phyloP scores from a whole-genome alignment of 495 filamentous ascomycete genomes.

The Aspergillus heteromorphus region DNA sequence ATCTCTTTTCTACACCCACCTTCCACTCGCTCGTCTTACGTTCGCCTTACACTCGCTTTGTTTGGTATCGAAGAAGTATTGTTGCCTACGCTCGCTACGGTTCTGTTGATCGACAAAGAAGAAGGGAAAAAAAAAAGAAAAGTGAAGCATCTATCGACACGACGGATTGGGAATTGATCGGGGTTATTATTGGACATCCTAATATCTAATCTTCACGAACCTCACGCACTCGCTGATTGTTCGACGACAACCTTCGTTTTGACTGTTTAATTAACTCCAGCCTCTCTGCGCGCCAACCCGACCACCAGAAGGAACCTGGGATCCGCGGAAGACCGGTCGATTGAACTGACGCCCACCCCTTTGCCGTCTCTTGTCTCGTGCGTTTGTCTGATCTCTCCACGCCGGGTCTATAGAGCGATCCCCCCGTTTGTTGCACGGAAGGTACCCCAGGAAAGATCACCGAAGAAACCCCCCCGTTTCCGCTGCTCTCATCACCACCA shows the following conservation, averaged over 20 bases:
- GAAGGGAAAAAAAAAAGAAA: constrained; percentile 12
- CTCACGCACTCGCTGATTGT: constrained; percentile 17
- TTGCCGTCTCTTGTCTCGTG: constrained; percentile 6
- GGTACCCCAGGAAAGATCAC: constrained; percentile 13
- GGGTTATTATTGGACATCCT: constrained; percentile 11
- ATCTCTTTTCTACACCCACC: constrained; percentile 14
- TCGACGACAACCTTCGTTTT: constrained; percentile 20
- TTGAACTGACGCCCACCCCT: constrained; percentile 3
- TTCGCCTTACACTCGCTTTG: constrained; percentile 46
- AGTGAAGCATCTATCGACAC: constrained; percentile 7
- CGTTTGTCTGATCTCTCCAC: constrained; percentile 13
- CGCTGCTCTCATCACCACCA: constrained; percentile 6
- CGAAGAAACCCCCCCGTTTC: constrained; percentile 4
- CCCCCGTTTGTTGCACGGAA: constrained; percentile 20
- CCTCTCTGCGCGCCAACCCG: constrained; percentile 8
- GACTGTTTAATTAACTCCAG: constrained; percentile 3
- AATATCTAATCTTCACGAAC: constrained; percentile 18
- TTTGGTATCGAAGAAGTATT: constrained; percentile 31
- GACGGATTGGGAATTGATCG: constrained; percentile 7
- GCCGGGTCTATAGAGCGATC: constrained; percentile 13
- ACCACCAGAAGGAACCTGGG: neutral
- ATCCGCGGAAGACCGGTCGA: neutral
- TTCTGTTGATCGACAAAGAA: constrained; percentile 16
- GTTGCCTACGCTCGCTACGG: constrained; percentile 48
- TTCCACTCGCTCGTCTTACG: constrained; percentile 39